Evolutionary conservation across 805 yeast genomes (phyloP).

Genomic region (Sugiyamaella lignohabitans): DNA sequence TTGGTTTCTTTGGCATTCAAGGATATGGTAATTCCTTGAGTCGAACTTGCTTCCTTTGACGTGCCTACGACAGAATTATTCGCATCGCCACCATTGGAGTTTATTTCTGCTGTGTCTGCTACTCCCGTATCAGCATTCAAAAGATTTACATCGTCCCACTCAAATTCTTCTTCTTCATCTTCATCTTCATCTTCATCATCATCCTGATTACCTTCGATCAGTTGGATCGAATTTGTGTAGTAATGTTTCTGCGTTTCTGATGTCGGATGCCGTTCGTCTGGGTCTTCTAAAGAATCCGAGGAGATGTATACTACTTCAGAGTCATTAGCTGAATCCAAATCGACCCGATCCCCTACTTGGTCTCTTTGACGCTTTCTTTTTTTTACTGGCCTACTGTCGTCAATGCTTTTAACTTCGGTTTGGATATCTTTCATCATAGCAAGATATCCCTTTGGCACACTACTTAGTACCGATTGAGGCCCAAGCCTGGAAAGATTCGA

Average conservation of each 20-base stretch:
- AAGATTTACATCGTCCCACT: constrained; percentile 8
- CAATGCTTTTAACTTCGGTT: constrained; percentile 8
- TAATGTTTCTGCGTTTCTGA: no score
- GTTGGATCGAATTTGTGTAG: no score
- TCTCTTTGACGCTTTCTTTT: background rate
- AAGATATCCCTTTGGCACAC: constrained; percentile 11
- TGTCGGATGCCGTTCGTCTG: no score
- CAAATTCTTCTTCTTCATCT: constrained; percentile 19
- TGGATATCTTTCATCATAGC: constrained; percentile 16
- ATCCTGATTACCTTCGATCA: background rate
- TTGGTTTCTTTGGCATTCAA: no score
- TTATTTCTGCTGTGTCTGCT: constrained; percentile 27
- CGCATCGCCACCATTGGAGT: constrained; percentile 15
- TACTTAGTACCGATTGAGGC: background rate
- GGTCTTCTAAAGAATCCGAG: background rate
- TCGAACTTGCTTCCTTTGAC: background rate
- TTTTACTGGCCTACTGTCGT: constrained; percentile 5
- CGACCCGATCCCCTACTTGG: no score
- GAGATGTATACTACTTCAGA: background rate
- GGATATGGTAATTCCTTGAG: background rate
- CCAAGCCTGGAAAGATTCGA: no score
- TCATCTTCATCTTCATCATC: constrained; percentile 15
- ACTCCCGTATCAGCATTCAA: constrained; percentile 12
- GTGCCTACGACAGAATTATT: background rate
- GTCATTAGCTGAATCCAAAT: background rate